These are phyloP conservation scores for Arachis hypogaea DNA, from an alignment of 306 rosid species.

Conservation along the genomic window DNA sequence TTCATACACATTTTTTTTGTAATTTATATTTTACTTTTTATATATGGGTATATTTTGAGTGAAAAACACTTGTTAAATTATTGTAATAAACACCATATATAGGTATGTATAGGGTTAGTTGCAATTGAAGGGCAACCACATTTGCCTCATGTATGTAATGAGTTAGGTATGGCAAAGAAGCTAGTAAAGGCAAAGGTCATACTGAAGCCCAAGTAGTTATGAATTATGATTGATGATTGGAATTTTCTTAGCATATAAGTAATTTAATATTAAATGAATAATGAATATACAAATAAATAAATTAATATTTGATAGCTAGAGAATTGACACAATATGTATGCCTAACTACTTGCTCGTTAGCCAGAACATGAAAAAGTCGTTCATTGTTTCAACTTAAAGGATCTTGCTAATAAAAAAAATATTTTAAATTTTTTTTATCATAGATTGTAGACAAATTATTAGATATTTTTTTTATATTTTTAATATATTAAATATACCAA, in stretches of 20 bases:
- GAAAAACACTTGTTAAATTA: too few relatives aligned
- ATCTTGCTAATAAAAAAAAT: too few relatives aligned
- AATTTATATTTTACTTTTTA: too few relatives aligned
- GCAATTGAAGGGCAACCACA: slow-evolving; percentile 9
- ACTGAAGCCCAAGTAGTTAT: neutral
- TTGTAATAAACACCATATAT: neutral
- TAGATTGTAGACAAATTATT: too few relatives aligned
- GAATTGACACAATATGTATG: neutral
- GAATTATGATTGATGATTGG: neutral
- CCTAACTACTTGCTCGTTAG: neutral
- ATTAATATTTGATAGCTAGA: neutral
- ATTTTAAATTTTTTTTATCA: too few relatives aligned
- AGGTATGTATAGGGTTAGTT: too few relatives aligned
- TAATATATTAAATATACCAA: too few relatives aligned
- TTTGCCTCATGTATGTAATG: slow-evolving; percentile 1
- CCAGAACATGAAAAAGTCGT: neutral
- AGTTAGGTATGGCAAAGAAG: slow-evolving; percentile 20
- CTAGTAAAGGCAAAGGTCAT: slow-evolving; percentile 3
- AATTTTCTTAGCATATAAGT: neutral
- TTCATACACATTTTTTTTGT: too few relatives aligned
- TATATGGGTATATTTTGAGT: too few relatives aligned
- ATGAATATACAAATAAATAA: too few relatives aligned
- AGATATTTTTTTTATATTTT: too few relatives aligned
- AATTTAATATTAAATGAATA: too few relatives aligned
- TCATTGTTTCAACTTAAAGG: neutral